These are phyloP conservation scores for Tulasnella calospora DNA, from an alignment of 768 basidiomycete species.

Conservation along the genomic window DNA sequence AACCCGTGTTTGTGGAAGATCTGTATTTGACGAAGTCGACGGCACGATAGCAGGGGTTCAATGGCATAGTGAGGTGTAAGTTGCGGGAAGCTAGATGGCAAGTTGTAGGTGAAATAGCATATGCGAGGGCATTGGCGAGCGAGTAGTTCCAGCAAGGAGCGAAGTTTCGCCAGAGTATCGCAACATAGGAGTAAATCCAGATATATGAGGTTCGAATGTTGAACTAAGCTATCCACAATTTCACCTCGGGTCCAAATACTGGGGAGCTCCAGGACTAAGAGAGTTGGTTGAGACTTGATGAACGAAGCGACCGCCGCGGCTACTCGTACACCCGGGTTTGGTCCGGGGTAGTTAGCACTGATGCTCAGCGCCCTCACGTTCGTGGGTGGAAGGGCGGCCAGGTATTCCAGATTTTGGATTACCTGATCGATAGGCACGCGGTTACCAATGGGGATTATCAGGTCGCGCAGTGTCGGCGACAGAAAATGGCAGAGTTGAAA, in stretches of 20 bases:
- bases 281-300: neutral
- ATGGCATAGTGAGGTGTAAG: neutral
- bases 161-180: neutral
- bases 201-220: neutral
- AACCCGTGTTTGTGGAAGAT: neutral
- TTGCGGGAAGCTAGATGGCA: neutral
- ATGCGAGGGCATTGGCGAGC: neutral
- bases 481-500: neutral
- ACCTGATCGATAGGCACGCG: neutral
- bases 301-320: neutral
- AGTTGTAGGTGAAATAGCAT: neutral
- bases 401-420: neutral
- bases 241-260: neutral
- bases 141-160: neutral
- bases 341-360: neutral
- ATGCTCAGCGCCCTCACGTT: neutral
- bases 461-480: neutral
- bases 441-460: neutral
- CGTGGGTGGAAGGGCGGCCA: neutral
- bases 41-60: neutral
- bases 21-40: neutral
- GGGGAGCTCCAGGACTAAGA: neutral
- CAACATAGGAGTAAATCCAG: neutral
- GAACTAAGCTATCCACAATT: neutral
- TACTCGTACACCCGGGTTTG: neutral